A percentile compares a stretch with the other conserved stretches of the same genome.
phyloP scores from a whole-genome alignment of 2,329 filamentous ascomycete species.

The Penicillium nordicum region DNA sequence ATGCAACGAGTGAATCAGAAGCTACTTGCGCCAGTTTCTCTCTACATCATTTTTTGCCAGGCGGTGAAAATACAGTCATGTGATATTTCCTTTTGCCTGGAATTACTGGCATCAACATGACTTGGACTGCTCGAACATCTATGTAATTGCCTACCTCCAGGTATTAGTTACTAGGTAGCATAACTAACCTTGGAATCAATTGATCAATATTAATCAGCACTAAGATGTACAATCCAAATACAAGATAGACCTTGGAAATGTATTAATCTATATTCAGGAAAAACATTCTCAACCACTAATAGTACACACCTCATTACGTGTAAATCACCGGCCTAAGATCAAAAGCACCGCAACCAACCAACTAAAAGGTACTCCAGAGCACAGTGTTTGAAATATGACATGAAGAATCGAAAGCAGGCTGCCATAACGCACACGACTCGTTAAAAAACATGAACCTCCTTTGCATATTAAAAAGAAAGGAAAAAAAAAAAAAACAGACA shows the following conservation, averaged over 20 bases:
- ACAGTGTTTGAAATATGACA: conserved; percentile 22
- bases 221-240: background rate
- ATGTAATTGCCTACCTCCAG: background rate
- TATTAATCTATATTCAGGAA: conserved; percentile 26
- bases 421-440: conserved; percentile 3
- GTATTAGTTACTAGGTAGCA: background rate
- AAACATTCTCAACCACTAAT: conserved; percentile 12
- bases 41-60: conserved; percentile 24
- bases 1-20: conserved; percentile 11
- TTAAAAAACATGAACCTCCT: background rate
- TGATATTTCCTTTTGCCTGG: background rate
- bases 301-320: conserved; percentile 23
- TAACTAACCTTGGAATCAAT: background rate
- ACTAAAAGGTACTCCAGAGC: conserved; percentile 26
- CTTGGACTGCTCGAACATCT: no score
- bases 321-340: conserved; percentile 20
- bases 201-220: background rate
- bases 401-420: conserved; percentile 21
- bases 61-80: conserved; percentile 11
- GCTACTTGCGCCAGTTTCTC: conserved; percentile 21
- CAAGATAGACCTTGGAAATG: conserved; percentile 1
- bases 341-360: conserved; percentile 14
- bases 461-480: background rate
- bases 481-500: background rate
- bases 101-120: background rate